phyloP scores from a whole-genome alignment of 805 yeast species.

The Jamesozyma piceae region DNA sequence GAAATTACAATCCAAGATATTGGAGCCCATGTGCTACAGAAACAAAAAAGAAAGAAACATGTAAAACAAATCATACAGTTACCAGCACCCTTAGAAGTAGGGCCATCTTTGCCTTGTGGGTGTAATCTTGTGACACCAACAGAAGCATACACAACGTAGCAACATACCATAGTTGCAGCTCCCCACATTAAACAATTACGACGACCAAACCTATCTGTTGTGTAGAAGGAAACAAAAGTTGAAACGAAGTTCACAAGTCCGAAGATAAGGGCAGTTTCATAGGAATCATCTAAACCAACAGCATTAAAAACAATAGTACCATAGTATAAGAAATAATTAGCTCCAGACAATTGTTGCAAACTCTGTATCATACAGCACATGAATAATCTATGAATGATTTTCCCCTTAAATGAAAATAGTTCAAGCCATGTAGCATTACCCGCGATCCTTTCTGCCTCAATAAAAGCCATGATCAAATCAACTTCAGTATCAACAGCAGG shows the following conservation, averaged over 20 bases:
- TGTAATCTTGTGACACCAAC: slow-evolving; percentile 1
- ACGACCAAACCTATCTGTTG: background rate
- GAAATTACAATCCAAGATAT: slow-evolving; percentile 53
- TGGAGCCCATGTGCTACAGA: slow-evolving; percentile 67
- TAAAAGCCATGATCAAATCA: background rate
- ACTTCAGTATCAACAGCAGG: background rate
- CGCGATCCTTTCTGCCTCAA: background rate
- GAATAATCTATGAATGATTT: background rate
- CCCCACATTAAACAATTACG: background rate
- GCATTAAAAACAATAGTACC: background rate
- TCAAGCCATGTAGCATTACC: background rate
- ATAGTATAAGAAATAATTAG: slow-evolving; percentile 1
- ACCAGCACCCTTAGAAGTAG: background rate
- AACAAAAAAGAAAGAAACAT: background rate
- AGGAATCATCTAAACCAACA: background rate
- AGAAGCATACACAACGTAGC: background rate
- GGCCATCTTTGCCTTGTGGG: background rate
- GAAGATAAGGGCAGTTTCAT: background rate
- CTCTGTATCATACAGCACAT: background rate
- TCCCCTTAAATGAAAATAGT: background rate
- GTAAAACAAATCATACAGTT: slow-evolving; percentile 1
- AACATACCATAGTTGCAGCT: background rate
- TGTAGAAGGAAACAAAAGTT: background rate
- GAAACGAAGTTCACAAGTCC: background rate
- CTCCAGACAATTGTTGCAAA: background rate